phyloP scores from a whole-genome alignment of 352 stramenopile species.

The Thraustotheca clavata region DNA sequence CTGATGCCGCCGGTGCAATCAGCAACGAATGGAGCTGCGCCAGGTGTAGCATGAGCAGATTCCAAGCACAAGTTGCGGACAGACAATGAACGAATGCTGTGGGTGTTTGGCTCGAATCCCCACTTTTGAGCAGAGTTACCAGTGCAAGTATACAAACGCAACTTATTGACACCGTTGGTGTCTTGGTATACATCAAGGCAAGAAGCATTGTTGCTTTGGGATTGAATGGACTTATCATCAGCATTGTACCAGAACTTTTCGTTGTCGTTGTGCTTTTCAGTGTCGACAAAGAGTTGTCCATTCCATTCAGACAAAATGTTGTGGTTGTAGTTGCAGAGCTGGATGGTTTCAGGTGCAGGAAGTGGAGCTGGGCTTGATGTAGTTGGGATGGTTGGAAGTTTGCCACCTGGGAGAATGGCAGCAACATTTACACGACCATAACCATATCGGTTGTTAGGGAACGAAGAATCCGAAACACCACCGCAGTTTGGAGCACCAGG shows the following conservation, averaged over 20 bases:
- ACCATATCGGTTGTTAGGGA: constrained; percentile 52
- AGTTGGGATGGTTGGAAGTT: neutral
- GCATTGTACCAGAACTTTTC: neutral
- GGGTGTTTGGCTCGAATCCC: too few species aligned
- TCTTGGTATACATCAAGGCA: neutral
- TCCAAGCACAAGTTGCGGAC: neutral
- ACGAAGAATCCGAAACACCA: constrained; percentile 25
- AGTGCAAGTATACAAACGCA: neutral
- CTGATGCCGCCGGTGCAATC: neutral
- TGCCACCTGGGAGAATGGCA: constrained; percentile 13
- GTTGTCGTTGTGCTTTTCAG: constrained; percentile 4
- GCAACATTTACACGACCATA: constrained; percentile 41
- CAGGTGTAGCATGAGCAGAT: neutral
- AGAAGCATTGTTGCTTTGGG: neutral
- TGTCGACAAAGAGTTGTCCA: constrained; percentile 1
- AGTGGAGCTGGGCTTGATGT: neutral
- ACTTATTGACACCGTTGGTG: neutral
- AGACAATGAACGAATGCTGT: too few species aligned
- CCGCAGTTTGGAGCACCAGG: constrained; percentile 27
- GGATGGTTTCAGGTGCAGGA: neutral
- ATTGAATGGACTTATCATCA: neutral
- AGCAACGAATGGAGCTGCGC: neutral
- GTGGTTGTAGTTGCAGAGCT: constrained; percentile 1
- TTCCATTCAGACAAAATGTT: neutral
- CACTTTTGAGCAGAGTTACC: neutral